phyloP scores from a whole-genome alignment of 495 filamentous ascomycete species.

The Penicillium lividum region DNA sequence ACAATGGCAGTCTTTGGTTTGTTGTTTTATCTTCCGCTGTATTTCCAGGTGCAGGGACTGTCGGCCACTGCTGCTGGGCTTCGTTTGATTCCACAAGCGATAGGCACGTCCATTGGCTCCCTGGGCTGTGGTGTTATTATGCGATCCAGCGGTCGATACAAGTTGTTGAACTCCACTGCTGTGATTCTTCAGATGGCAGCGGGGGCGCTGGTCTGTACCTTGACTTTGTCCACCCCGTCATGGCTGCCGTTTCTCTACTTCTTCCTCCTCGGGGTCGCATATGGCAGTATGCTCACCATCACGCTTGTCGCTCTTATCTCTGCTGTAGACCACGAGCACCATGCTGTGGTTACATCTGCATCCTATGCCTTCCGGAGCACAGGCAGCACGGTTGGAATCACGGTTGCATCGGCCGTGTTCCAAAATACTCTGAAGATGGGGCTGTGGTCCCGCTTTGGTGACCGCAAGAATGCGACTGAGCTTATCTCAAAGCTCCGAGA shows the following conservation, averaged over 20 bases:
- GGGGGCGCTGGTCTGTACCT: conserved; percentile 50
- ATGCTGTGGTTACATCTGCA: conserved; percentile 83
- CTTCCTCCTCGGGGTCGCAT: conserved; percentile 65
- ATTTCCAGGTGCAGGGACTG: conserved; percentile 74
- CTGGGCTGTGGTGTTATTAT: conserved; percentile 72
- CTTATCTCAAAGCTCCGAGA: conserved; percentile 71
- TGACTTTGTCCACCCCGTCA: conserved; percentile 56
- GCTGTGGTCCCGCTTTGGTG: conserved; percentile 70
- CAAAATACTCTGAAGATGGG: conserved; percentile 63
- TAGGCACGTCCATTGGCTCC: conserved; percentile 72
- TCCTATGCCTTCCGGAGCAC: conserved; percentile 82
- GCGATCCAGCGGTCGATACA: conserved; percentile 75
- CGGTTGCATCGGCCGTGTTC: conserved; percentile 74
- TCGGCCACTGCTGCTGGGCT: conserved; percentile 71
- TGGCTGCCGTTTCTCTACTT: conserved; percentile 70
- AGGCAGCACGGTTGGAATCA: conserved; percentile 80
- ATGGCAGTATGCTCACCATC: conserved; percentile 77
- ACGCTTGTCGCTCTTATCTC: conserved; percentile 78
- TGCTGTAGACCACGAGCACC: conserved; percentile 76
- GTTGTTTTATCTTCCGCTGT: conserved; percentile 79
- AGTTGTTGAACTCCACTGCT: conserved; percentile 52
- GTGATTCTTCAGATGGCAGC: conserved; percentile 55
- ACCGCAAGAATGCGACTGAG: conserved; percentile 62
- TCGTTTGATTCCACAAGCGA: conserved; percentile 63
- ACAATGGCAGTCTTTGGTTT: conserved; percentile 55